These are phyloP conservation scores for Ochromonas danica DNA, from an alignment of 108 stramenopile species.

Conservation along the genomic window DNA sequence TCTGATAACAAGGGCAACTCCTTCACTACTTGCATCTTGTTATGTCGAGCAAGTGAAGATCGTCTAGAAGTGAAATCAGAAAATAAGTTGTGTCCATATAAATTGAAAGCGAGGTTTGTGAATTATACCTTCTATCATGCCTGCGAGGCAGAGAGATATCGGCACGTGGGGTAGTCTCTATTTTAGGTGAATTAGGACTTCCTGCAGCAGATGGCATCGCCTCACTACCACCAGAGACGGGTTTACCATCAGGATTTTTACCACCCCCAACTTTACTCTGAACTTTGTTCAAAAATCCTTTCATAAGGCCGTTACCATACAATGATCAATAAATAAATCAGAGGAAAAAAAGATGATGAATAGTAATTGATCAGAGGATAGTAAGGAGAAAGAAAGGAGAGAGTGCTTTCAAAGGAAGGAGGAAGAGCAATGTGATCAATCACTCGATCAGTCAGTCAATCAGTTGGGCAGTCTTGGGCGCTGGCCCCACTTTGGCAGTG, in stretches of 20 bases:
- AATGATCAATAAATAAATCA: too few relatives aligned
- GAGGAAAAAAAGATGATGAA: too few relatives aligned
- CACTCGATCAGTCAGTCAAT: too few relatives aligned
- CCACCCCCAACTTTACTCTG: slow-evolving; percentile 5
- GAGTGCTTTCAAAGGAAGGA: too few relatives aligned
- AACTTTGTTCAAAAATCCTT: slow-evolving; percentile 38
- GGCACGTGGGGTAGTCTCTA: slow-evolving; percentile 11
- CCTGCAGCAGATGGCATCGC: not conserved
- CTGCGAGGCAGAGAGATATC: not conserved
- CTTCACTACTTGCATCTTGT: slow-evolving; percentile 30
- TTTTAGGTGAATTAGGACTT: not conserved
- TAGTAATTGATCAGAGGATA: too few relatives aligned
- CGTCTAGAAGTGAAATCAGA: slow-evolving; percentile 3
- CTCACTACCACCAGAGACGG: not conserved
- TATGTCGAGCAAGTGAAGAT: not conserved
- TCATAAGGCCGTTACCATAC: too few relatives aligned
- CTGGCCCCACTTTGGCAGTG: too few relatives aligned
- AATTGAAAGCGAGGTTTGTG: not conserved
- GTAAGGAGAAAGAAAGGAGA: too few relatives aligned
- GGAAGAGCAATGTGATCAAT: too few relatives aligned
- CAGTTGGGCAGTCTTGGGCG: too few relatives aligned
- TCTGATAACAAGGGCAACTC: slow-evolving; percentile 32
- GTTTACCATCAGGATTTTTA: not conserved
- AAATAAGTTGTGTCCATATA: not conserved
- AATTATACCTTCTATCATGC: slow-evolving; percentile 23